A percentile compares a stretch with the other conserved stretches of the same genome.
These are phyloP conservation scores for Phoma herbarum DNA, from an alignment of 2,329 filamentous ascomycete species.

Conservation along the genomic window DNA sequence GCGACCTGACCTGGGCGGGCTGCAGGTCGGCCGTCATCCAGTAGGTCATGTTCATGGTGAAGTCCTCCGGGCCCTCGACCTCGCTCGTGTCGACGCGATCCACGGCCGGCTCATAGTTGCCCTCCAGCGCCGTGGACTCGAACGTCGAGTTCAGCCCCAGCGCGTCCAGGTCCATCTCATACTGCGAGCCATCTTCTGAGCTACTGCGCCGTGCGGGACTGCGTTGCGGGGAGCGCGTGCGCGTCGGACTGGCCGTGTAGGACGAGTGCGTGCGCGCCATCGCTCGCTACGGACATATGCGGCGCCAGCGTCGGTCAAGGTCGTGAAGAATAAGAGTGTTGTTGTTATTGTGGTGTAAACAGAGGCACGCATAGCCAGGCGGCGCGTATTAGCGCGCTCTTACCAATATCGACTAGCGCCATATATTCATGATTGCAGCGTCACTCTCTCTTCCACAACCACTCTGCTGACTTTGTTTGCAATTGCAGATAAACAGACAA, in stretches of 20 bases:
- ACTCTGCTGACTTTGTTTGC: neutral
- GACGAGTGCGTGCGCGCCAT: slow-evolving; percentile 49
- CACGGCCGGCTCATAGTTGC: slow-evolving; percentile 39
- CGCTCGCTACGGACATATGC: slow-evolving; percentile 22
- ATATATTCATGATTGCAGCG: neutral
- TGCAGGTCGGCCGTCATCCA: slow-evolving; percentile 53
- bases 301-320: neutral
- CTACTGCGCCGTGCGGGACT: slow-evolving; percentile 38
- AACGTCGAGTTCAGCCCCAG: slow-evolving; percentile 48
- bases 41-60: slow-evolving; percentile 55
- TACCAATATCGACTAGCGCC: neutral
- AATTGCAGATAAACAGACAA: no score
- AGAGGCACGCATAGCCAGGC: neutral
- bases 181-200: slow-evolving; percentile 48
- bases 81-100: slow-evolving; percentile 52
- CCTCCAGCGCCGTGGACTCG: slow-evolving; percentile 44
- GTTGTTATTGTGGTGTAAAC: neutral
- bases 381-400: neutral
- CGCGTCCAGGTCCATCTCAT: slow-evolving; percentile 52
- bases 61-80: slow-evolving; percentile 54
- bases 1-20: slow-evolving; percentile 41
- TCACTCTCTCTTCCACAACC: neutral
- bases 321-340: neutral
- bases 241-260: slow-evolving; percentile 47
- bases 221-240: slow-evolving; percentile 36